Evolutionary conservation across 257 asterid species (phyloP).

Genomic region (Capsicum chinense): DNA sequence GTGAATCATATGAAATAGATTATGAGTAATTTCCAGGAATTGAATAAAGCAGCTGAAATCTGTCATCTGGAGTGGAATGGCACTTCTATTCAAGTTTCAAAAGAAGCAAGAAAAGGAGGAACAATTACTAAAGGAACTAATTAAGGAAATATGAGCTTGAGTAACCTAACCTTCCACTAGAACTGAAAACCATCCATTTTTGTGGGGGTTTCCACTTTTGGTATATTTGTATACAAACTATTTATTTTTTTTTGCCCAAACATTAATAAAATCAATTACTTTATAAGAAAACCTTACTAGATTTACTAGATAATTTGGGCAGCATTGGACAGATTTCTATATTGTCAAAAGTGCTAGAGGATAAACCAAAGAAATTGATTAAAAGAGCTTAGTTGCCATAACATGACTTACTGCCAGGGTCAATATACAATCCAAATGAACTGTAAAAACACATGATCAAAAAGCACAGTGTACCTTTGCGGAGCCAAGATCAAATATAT

Average conservation of each 20-base stretch:
- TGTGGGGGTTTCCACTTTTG: neutral
- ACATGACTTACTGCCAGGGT: neutral
- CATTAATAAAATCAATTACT: neutral
- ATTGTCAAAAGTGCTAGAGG: neutral
- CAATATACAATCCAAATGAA: neutral
- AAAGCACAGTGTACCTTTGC: slow-evolving; percentile 65
- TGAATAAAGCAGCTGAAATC: slow-evolving; percentile 7
- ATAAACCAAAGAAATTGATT: neutral
- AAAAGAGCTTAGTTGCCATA: neutral
- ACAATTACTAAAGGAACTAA: neutral
- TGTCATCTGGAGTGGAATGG: slow-evolving; percentile 18
- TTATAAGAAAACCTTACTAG: neutral
- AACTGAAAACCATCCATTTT: neutral
- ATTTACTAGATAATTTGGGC: neutral
- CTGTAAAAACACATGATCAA: neutral
- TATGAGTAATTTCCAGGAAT: neutral
- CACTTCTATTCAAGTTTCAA: slow-evolving; percentile 1
- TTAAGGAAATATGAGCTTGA: neutral
- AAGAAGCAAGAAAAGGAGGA: neutral
- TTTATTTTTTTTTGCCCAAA: neutral
- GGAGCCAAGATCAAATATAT: slow-evolving; percentile 97
- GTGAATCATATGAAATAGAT: neutral
- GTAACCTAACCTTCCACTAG: slow-evolving; percentile 14
- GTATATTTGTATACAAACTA: neutral
- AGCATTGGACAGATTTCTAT: neutral